phyloP scores from a whole-genome alignment of 306 rosid species.

The Medicago truncatula region MtrunA17r5.0-ANR NC_053042.1:11260501-11261000 shows the following conservation, averaged over 20 bases:
- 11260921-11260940: constrained; percentile 75
- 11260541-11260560: constrained; percentile 61
- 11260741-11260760: constrained; percentile 67
- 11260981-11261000: constrained; percentile 76
- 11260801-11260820: constrained; percentile 82
- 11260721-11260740: constrained; percentile 76
- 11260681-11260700: constrained; percentile 85
- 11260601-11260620: constrained; percentile 81
- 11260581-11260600: constrained; percentile 83
- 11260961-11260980: constrained; percentile 83
- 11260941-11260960: constrained; percentile 69
- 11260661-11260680: constrained; percentile 75
- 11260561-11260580: constrained; percentile 45
- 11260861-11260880: constrained; percentile 68
- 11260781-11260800: constrained; percentile 80
- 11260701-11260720: constrained; percentile 66
- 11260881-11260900: constrained; percentile 44
- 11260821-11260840: constrained; percentile 67
- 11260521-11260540: constrained; percentile 81
- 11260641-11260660: constrained; percentile 49
- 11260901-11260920: constrained; percentile 76
- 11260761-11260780: constrained; percentile 81
- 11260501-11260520: constrained; percentile 43
- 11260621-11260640: constrained; percentile 58
- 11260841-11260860: constrained; percentile 80